Base-by-base conservation (phyloP, 495 filamentous ascomycete genomes). In the Aspergillus cavernicola region DNA sequence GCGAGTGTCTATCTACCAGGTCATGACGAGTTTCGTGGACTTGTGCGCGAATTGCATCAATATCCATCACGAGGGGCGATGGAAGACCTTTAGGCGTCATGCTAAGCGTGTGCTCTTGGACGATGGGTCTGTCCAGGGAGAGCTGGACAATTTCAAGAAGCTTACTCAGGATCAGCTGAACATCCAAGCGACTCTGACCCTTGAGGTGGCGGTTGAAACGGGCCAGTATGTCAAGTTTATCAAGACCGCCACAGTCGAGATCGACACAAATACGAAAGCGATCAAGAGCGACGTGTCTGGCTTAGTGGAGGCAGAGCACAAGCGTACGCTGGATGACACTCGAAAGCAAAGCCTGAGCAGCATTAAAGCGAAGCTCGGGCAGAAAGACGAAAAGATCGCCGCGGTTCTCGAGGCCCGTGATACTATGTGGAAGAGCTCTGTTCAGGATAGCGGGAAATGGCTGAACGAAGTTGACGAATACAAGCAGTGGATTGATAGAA, bases 1-100 rank as follows among this genome's bases (percentile, higher is more conserved):
- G 23, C 52, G 47, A 11, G 23, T 40, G 12, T 51, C 54, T 13
- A 61, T 64, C 31, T 53, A 59, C 29, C 44, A 63, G 29, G 57
- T 66, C 0, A 63, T 66, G 60, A 59, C 59, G 16, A 51, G 48
- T 22, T 66, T 66, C 22, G 57, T 66, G 4, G 57, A 66, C 20
- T 38, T 66, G 10, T 66, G 63, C 23, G 61, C 60, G 8, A 31
- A 56, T 15, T 58, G 53, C 28, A 61, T 66, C 33, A 51, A 58
- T 40, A 53, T 66, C 28, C 54, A 55, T 11, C 28, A 55, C 1
- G 49, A 54, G 6, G 50, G 57, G 7, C 42, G 40, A 32, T 61
- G 60, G 57, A 57, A 42, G 13, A 53, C 51, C 31, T 37, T 66
- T 31, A 66, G 64, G 20, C 47, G 43, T 4, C 46, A 19, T 32